phyloP scores from a whole-genome alignment of 768 basidiomycete genomes.

The Trametopsis cervina region DNA sequence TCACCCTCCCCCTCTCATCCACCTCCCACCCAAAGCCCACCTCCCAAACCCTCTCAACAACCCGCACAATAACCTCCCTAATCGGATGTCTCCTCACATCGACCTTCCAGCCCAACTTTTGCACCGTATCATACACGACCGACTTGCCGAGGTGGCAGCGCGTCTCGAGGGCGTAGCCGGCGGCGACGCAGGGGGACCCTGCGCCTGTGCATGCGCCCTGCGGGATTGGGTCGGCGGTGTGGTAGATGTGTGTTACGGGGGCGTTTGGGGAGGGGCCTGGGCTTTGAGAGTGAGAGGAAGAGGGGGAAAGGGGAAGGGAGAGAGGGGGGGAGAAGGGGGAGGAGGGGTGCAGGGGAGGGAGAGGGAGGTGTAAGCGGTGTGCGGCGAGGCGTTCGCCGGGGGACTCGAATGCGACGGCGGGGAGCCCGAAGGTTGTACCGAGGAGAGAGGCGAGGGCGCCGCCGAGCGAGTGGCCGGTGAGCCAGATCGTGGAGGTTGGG shows the following conservation, averaged over 20 bases:
- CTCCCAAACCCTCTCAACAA: constrained; percentile 43
- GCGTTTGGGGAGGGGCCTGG: constrained; percentile 12
- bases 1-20: constrained; percentile 27
- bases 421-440: constrained; percentile 57
- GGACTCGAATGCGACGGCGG: constrained; percentile 58
- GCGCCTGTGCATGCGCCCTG: constrained; percentile 48
- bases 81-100: constrained; percentile 52
- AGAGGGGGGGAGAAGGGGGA: not conserved
- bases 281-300: not conserved
- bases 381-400: constrained; percentile 61
- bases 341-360: constrained; percentile 32
- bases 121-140: constrained; percentile 66
- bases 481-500: constrained; percentile 54
- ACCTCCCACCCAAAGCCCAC: constrained; percentile 35
- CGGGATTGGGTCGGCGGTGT: constrained; percentile 69
- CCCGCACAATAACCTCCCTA: constrained; percentile 43
- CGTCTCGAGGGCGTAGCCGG: constrained; percentile 60
- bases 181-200: constrained; percentile 47
- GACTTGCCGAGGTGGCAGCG: constrained; percentile 56
- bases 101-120: constrained; percentile 50
- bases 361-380: constrained; percentile 52
- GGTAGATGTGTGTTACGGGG: constrained; percentile 42
- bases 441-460: constrained; percentile 59
- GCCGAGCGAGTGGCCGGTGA: constrained; percentile 56
- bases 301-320: not conserved